Percentiles rank a stretch among this genome's conserved stretches.
phyloP scores from a whole-genome alignment of 257 asterid species.

The Nicotiana undulata region DNA sequence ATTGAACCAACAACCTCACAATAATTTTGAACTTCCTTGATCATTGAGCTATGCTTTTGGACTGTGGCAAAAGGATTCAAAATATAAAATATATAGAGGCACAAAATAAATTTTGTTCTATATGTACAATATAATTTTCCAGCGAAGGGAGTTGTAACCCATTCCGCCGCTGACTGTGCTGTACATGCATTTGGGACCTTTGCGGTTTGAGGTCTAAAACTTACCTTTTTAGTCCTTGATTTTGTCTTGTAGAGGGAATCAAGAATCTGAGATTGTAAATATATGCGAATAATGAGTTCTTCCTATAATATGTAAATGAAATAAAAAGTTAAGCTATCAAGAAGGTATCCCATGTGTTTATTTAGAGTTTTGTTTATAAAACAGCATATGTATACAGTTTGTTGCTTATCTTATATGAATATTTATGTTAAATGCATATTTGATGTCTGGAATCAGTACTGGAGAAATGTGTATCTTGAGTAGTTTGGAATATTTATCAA shows the following conservation, averaged over 20 bases:
- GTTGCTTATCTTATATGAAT: not conserved
- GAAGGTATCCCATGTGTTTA: not conserved
- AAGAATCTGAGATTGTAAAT: slow-evolving; percentile 10
- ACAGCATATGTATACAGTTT: not conserved
- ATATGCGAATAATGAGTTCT: slow-evolving; percentile 2
- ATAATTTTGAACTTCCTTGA: too few species aligned
- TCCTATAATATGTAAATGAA: not conserved
- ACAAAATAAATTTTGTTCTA: too few species aligned
- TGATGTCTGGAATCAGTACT: not conserved
- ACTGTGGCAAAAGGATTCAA: too few species aligned
- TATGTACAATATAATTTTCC: too few species aligned
- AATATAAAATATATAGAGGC: too few species aligned
- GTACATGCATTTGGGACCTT: too few species aligned
- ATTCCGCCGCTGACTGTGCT: too few species aligned
- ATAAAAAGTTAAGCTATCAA: not conserved
- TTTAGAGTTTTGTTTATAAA: not conserved
- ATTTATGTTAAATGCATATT: not conserved
- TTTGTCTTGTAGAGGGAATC: slow-evolving; percentile 1
- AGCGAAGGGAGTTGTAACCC: too few species aligned
- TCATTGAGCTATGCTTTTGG: too few species aligned
- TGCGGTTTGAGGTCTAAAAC: not conserved
- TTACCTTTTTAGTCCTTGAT: not conserved
- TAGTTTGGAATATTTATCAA: too few species aligned
- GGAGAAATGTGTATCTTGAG: not conserved
- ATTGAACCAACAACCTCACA: too few species aligned